Conservation (phyloP, 768 basidiomycete species). For the Mycena polygramma region DNA sequence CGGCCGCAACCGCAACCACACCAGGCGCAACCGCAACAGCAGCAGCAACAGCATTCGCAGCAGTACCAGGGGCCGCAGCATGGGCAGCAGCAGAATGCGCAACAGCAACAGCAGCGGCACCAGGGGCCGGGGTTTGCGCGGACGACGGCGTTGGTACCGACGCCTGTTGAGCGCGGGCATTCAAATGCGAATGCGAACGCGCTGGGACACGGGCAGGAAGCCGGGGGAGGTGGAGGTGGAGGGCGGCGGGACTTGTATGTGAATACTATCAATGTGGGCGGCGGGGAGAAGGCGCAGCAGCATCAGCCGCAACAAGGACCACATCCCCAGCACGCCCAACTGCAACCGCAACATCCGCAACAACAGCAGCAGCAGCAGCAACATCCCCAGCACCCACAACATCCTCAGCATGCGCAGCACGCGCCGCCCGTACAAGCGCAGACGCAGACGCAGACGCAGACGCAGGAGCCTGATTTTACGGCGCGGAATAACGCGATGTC, state of each 20-base stretch:
- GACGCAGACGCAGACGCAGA: constrained; percentile 35
- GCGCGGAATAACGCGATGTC: constrained; percentile 27
- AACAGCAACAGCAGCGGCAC: constrained; percentile 20
- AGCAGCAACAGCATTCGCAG: neutral
- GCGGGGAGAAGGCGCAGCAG: neutral
- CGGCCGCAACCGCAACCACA: neutral
- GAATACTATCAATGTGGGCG: constrained; percentile 30
- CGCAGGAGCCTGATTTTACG: constrained; percentile 13
- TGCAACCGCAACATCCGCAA: constrained; percentile 4
- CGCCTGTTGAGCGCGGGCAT: constrained; percentile 4
- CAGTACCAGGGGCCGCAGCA: neutral
- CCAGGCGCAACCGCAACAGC: neutral
- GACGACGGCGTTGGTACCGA: constrained; percentile 28
- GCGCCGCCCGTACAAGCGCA: constrained; percentile 22
- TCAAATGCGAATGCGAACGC: neutral
- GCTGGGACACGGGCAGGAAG: neutral
- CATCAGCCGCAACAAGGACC: neutral
- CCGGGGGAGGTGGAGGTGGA: too few species aligned
- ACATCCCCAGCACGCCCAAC: constrained; percentile 14
- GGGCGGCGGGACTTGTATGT: constrained; percentile 29
- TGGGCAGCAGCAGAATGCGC: neutral
- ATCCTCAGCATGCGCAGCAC: constrained; percentile 22
- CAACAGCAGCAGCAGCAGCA: constrained; percentile 37
- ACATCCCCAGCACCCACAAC: constrained; percentile 8
- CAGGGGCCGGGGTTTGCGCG: constrained; percentile 19